Percentiles rank a stretch among this genome's conserved stretches.
Evolutionary conservation across 140 eudicot species (phyloP).

Genomic region (Stevia rebaudiana): DNA sequence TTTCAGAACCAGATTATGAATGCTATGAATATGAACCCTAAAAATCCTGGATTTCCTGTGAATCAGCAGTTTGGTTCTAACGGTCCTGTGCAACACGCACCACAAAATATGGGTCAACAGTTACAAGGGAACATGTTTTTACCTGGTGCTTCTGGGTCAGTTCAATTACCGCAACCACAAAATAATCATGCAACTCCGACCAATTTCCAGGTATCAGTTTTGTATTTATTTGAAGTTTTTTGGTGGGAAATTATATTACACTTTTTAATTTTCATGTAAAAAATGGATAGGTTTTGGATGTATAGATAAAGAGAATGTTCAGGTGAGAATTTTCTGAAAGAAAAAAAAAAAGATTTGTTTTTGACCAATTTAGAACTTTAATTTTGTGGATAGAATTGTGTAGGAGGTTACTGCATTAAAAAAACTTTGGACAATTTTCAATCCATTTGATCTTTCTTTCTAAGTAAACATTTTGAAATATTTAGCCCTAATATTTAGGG

Average conservation of each 20-base stretch:
- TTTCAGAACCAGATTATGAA: constrained; percentile 19
- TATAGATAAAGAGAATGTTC: not conserved
- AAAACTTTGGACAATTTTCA: not conserved
- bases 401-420: not conserved
- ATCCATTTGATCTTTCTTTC: not conserved
- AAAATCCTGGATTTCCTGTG: constrained; percentile 17
- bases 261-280: not conserved
- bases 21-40: constrained; percentile 16
- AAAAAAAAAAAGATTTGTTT: no score
- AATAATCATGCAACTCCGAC: constrained; percentile 1
- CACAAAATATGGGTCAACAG: constrained; percentile 17
- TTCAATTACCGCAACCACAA: constrained; percentile 20
- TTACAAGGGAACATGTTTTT: constrained; percentile 21
- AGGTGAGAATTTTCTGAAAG: no score
- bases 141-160: constrained; percentile 10
- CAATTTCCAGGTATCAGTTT: constrained; percentile 23
- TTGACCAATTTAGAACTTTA: no score
- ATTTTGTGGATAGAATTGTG: not conserved
- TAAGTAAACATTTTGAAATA: not conserved
- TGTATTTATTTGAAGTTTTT: not conserved
- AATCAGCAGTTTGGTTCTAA: constrained; percentile 29
- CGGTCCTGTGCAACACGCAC: constrained; percentile 20
- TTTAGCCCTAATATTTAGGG: not conserved
- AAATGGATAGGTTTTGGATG: not conserved
- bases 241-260: not conserved